These are phyloP conservation scores for Pythium brachiatum DNA, from an alignment of 352 stramenopile species.

Conservation along the genomic window DNA sequence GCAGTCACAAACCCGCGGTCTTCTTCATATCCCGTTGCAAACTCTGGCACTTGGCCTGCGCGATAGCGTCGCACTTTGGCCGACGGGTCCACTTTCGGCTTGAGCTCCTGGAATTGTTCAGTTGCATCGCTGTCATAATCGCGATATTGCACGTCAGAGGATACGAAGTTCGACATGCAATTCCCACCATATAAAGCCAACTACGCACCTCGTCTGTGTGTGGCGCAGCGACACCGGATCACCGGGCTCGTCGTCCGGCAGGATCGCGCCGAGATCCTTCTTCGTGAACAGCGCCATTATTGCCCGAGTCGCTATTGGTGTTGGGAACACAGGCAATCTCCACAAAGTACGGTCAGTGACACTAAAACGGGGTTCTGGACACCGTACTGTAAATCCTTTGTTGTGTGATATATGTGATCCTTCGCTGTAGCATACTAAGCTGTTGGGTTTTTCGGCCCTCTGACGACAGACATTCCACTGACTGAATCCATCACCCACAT, in stretches of 20 bases:
- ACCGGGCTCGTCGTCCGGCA: conserved; percentile 76
- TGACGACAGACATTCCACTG: neutral
- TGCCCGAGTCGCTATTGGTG: neutral
- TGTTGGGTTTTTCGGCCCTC: neutral
- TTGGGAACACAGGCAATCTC: neutral
- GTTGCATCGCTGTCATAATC: conserved; percentile 46
- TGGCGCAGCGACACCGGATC: conserved; percentile 80
- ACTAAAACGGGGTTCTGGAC: neutral
- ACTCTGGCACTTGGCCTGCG: conserved; percentile 76
- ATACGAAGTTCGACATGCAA: neutral
- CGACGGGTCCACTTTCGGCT: conserved; percentile 78
- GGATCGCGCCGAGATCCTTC: conserved; percentile 78
- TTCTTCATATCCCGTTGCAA: conserved; percentile 71
- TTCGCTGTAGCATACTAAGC: neutral
- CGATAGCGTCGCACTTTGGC: conserved; percentile 84
- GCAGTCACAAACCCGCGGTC: conserved; percentile 76
- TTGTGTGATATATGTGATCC: conserved; percentile 4
- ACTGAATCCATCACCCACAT: neutral
- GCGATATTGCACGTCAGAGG: neutral
- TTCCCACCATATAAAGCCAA: neutral
- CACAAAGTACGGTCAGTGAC: neutral
- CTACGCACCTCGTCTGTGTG: conserved; percentile 53
- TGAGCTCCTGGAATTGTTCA: conserved; percentile 64
- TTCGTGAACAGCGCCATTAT: conserved; percentile 85
- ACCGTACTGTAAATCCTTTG: conserved; percentile 7